Conservation (phyloP, 148 eudicot species). For the Chenopodium formosanum region DNA sequence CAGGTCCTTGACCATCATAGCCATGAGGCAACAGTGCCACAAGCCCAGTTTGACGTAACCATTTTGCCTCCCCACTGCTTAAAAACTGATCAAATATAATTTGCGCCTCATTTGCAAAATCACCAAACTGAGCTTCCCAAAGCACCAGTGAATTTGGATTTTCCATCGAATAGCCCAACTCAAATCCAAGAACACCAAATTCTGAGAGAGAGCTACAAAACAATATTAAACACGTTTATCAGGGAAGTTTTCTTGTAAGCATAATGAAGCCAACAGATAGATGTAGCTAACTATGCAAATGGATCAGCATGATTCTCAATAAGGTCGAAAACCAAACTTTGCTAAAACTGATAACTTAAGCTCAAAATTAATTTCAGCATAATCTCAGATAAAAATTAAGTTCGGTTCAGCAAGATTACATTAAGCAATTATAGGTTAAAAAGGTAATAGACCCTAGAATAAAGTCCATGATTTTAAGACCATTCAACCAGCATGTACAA, state of each 20-base stretch:
- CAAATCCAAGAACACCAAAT: slow-evolving; percentile 95
- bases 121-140: slow-evolving; percentile 99
- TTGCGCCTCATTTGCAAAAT: slow-evolving; percentile 92
- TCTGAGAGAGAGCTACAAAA: slow-evolving; percentile 90
- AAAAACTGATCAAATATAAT: slow-evolving; percentile 92
- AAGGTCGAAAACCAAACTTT: too few species aligned
- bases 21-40: slow-evolving; percentile 95
- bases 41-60: slow-evolving; percentile 90
- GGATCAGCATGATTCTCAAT: too few species aligned
- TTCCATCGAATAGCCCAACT: slow-evolving; percentile 97
- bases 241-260: too few species aligned
- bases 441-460: not conserved
- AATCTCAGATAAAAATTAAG: too few species aligned
- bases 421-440: too few species aligned
- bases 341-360: too few species aligned
- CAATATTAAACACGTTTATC: too few species aligned
- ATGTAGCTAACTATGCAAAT: too few species aligned
- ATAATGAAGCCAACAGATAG: too few species aligned
- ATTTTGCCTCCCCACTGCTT: slow-evolving; percentile 94
- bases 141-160: slow-evolving; percentile 89
- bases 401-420: too few species aligned
- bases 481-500: too few species aligned
- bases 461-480: not conserved
- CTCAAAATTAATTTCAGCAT: too few species aligned
- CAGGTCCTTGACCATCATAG: slow-evolving; percentile 99